Evolutionary conservation across 208 protist genomes (phyloP), one percentile per base, ranked within the genome.

Genomic region (Paratrypanosoma confusum): DNA sequence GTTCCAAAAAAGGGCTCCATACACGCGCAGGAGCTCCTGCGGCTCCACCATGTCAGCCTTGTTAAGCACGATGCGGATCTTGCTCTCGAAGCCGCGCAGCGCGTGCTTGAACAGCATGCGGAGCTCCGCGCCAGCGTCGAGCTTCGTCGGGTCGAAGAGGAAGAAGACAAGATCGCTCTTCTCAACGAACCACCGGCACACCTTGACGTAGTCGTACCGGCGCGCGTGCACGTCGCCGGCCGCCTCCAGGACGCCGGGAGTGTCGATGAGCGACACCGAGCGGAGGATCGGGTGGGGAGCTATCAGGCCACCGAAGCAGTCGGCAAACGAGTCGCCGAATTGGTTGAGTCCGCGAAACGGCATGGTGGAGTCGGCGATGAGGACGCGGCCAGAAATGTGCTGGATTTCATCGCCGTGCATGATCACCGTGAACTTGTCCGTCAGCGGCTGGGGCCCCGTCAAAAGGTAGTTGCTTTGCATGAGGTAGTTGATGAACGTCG

Each of bases 111-210:
- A 93, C 34, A 87, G 28, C 34, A 62, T 66, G 25, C 59, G 65
- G 39, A 93, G 65, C 58, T 90, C 77, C 20, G 56, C 43, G 20
- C 83, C 83, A 43, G 78, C 53, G 57, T 98, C 95, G 23, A 98
- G 80, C 72, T 98, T 98, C 42, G 97, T 89, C n/a, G 95, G 95
- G 55, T 98, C 96, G 61, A 98, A 98, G 22, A 98, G 56, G 45
- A 98, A 65, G 24, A 98, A 82, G 34, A 98, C 90, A 37, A 97
- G 66, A 69, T 98, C 95, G 14, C 83, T 80, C 36, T 80, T 76
- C 48, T 96, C 77, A 2, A 93, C 89, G 65, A 97, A 97, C 92
- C 93, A 98, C 28, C 69, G 45, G 50, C 60, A 66, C 18, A 93
- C 88, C 38, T 85, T 71, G 10, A 62, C 46, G 46, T 82, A 87